Evolutionary conservation across 345 rosid genomes (phyloP), one percentile per base, ranked within the genome.

Genomic region (Clausena lansium): DNA sequence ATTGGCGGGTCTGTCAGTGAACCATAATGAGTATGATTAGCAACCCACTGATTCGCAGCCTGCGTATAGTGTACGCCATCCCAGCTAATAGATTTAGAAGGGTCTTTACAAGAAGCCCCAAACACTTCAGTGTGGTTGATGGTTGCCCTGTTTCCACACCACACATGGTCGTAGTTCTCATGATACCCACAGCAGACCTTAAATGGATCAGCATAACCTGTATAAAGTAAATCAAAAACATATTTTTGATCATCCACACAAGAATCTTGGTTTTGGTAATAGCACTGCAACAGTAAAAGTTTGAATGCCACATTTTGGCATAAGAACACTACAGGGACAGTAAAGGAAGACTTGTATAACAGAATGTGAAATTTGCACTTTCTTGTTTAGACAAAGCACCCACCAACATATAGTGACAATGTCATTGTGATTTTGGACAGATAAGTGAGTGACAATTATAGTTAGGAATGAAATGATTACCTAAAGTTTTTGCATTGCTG

Each of bases 1-100:
- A 85, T 73, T 14, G 85, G 89, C 6, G 96, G 98, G 52, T 95
- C 93, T 3, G 88, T 82, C 67, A 88, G 76, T 9, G 89, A 81
- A 57, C 98, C 97, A 6, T 80, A 78, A 55, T 87, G 88, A 19
- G 91, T 89, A 63, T 83, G 94, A 66, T 81, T 79, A 67, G 97
- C 89, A 60, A 93, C 88, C 88, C 97, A 87, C 55, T 75, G 87
- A 84, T 84, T 93, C 47, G 97, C 96, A 70, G 88, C 84, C 81
- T 91, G 79, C 3, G 89, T 64, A 75, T 85, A 82, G 66, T 91
- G 91, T 20, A 86, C 90, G 9, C 94, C 92, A 11, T 91, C 95
- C 88, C 89, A 88, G 75, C 86, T 87, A 52, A 84, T 77, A 57
- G 75, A 85, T 20, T 66, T 38, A 19, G 86, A 81, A 7, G 95